Evolutionary conservation across 1,139 yeast species (phyloP).

Genomic region (Kodamaea anthophila): DNA sequence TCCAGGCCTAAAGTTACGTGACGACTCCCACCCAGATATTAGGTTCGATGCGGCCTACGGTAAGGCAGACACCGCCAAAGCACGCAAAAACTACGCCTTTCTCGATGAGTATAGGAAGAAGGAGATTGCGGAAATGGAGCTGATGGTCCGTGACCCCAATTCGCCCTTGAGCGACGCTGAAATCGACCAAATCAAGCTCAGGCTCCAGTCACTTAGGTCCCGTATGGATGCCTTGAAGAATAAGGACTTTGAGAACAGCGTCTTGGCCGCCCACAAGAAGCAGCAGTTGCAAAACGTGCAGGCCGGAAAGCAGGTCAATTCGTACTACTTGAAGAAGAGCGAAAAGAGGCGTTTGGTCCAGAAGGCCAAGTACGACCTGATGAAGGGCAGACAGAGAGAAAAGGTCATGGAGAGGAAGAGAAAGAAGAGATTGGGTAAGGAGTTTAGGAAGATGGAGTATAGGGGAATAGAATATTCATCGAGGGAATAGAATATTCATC

Average conservation of each 20-base stretch:
- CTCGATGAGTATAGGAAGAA: slow-evolving; percentile 75
- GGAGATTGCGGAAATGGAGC: slow-evolving; percentile 60
- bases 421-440: slow-evolving; percentile 88
- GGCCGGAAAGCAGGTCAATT: slow-evolving; percentile 43
- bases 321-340: slow-evolving; percentile 65
- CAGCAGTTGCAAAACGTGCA: slow-evolving; percentile 41
- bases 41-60: slow-evolving; percentile 90
- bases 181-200: slow-evolving; percentile 45
- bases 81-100: slow-evolving; percentile 75
- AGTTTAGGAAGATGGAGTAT: slow-evolving; percentile 74
- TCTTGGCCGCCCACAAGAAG: slow-evolving; percentile 48
- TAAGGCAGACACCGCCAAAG: slow-evolving; percentile 60
- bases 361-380: slow-evolving; percentile 78
- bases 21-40: slow-evolving; percentile 56
- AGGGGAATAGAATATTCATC: slow-evolving; percentile 7
- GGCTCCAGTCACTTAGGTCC: slow-evolving; percentile 60
- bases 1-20: slow-evolving; percentile 48
- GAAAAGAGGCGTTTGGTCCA: slow-evolving; percentile 83
- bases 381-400: slow-evolving; percentile 80
- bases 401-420: slow-evolving; percentile 90
- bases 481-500: too few relatives aligned
- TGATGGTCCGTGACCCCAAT: slow-evolving; percentile 52
- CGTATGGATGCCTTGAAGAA: slow-evolving; percentile 72
- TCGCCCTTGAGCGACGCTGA: slow-evolving; percentile 43
- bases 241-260: slow-evolving; percentile 66